These are phyloP conservation scores for Symbiodinium natans DNA, from an alignment of 73 alveolate species.

Conservation along the genomic window DNA sequence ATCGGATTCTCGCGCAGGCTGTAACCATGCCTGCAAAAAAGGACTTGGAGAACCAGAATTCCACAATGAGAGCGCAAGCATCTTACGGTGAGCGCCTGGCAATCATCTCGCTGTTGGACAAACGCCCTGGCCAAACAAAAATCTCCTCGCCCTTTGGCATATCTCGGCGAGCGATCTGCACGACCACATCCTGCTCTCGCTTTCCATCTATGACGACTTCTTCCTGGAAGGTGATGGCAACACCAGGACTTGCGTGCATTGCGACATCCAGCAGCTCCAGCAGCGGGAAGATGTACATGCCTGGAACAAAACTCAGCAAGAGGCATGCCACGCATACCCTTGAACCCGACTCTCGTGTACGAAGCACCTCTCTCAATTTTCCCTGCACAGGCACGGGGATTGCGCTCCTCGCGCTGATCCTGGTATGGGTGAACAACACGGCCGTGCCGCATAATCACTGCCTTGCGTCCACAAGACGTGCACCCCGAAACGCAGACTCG, in stretches of 20 bases:
- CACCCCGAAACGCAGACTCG: too few relatives aligned
- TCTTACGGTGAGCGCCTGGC: background rate
- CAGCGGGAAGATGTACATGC: constrained; percentile 84
- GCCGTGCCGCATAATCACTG: constrained; percentile 91
- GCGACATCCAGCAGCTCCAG: constrained; percentile 62
- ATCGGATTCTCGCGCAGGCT: constrained; percentile 57
- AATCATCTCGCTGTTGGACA: constrained; percentile 87
- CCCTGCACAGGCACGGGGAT: constrained; percentile 9
- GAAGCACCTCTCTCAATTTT: background rate
- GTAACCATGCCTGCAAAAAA: constrained; percentile 70
- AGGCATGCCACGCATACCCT: too few relatives aligned
- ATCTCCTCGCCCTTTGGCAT: constrained; percentile 93
- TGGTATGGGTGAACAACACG: constrained; percentile 86
- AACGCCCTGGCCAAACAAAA: constrained; percentile 77
- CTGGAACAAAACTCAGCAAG: background rate
- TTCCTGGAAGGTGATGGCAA: constrained; percentile 77
- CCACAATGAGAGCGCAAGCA: background rate
- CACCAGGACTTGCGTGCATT: constrained; percentile 52
- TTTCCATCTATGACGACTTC: constrained; percentile 63
- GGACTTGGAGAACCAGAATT: too few relatives aligned
- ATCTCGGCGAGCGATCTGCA: constrained; percentile 85
- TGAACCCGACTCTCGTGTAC: background rate
- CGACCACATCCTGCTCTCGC: constrained; percentile 76
- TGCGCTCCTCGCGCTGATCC: constrained; percentile 59
- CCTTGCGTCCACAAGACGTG: background rate